Conservation (phyloP, 2,329 filamentous ascomycete species). For the Lecanicillium sp. region DNA sequence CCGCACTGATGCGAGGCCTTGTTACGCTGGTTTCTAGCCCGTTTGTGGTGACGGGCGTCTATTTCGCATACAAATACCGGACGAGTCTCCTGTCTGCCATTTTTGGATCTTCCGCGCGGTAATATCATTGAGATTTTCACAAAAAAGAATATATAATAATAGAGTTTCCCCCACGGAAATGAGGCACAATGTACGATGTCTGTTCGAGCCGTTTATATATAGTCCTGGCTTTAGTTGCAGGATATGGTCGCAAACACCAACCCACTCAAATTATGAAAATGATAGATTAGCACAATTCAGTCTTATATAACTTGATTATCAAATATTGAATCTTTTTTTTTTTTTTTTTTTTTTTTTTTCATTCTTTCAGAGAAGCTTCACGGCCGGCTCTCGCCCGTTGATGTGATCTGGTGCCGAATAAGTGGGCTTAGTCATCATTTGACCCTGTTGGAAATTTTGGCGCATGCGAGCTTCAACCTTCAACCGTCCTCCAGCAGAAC, state of each 20-base stretch:
- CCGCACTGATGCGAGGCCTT: conserved; percentile 42
- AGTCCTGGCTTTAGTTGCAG: too few species aligned
- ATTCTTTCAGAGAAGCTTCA: too few species aligned
- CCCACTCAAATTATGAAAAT: too few species aligned
- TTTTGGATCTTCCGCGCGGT: background rate
- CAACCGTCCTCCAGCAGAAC: background rate
- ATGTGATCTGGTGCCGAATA: background rate
- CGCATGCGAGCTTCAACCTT: conserved; percentile 1
- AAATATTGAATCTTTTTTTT: background rate
- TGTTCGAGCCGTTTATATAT: too few species aligned
- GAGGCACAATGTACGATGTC: too few species aligned
- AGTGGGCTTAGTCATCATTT: conserved; percentile 2
- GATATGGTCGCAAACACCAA: too few species aligned
- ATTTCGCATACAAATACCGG: conserved; percentile 19
- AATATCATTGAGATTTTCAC: background rate
- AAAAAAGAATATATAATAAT: too few species aligned
- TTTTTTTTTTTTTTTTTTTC: conserved; percentile 1
- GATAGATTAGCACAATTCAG: too few species aligned
- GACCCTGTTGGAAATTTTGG: conserved; percentile 4
- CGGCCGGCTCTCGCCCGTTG: too few species aligned
- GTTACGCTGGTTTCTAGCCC: conserved; percentile 26
- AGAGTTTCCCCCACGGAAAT: too few species aligned
- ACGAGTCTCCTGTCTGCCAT: conserved; percentile 11
- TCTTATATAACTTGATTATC: too few species aligned
- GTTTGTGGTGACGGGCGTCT: conserved; percentile 16